A percentile compares a stretch with the other conserved stretches of the same genome.
These are phyloP conservation scores for Aspergillus incahuasiensis DNA, from an alignment of 495 filamentous ascomycete species.

Conservation along the genomic window DNA sequence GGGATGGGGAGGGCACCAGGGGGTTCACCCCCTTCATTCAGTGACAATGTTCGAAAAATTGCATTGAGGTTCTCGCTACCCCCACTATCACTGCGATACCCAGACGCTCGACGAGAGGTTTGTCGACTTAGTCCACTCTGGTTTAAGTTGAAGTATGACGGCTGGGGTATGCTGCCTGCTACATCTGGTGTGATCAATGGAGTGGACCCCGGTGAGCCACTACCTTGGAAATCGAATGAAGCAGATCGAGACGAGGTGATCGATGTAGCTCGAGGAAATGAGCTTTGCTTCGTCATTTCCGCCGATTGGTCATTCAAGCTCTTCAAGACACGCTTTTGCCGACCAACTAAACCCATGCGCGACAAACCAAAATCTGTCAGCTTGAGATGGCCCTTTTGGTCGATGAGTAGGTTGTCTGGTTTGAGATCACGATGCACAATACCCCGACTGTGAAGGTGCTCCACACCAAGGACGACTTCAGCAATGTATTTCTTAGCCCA, in stretches of 20 bases:
- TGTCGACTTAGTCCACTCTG: constrained; percentile 66
- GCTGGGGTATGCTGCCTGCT: constrained; percentile 61
- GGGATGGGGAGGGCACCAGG: constrained; percentile 27
- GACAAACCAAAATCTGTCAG: constrained; percentile 96
- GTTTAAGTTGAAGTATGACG: constrained; percentile 88
- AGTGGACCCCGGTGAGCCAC: constrained; percentile 73
- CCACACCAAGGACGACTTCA: constrained; percentile 90
- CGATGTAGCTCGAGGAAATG: constrained; percentile 80
- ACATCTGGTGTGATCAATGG: constrained; percentile 85
- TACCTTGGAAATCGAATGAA: constrained; percentile 84
- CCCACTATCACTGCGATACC: constrained; percentile 85
- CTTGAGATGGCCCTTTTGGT: constrained; percentile 94
- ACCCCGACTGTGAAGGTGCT: constrained; percentile 88
- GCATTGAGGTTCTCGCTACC: constrained; percentile 79
- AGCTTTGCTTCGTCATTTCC: constrained; percentile 86
- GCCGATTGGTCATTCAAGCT: constrained; percentile 76
- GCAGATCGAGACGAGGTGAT: constrained; percentile 91
- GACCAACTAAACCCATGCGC: constrained; percentile 92
- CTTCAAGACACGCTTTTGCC: constrained; percentile 88
- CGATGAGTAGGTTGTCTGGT: constrained; percentile 94
- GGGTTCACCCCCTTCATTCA: constrained; percentile 55
- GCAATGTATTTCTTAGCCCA: constrained; percentile 97
- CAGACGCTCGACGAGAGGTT: constrained; percentile 72
- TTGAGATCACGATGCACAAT: constrained; percentile 97
- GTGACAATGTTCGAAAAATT: constrained; percentile 78